Evolutionary conservation across 306 rosid genomes (phyloP).

Genomic region (Geum urbanum): DNA sequence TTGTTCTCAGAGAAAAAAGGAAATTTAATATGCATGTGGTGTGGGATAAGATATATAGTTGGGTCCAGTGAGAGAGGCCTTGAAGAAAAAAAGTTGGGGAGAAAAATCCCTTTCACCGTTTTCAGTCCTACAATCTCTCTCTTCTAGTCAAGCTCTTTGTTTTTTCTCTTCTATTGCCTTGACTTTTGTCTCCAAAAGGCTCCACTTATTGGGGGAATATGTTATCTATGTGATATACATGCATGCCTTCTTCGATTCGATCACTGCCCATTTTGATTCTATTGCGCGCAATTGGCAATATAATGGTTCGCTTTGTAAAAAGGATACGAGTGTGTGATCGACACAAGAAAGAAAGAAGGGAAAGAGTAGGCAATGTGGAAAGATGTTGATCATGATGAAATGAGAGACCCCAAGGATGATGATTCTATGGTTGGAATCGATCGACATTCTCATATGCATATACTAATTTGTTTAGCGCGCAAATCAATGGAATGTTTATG

Average conservation of each 20-base stretch:
- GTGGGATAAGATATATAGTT: conserved; percentile 28
- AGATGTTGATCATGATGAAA: not conserved
- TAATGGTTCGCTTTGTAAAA: conserved; percentile 23
- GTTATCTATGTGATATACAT: too few species aligned
- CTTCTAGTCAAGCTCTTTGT: conserved; percentile 6
- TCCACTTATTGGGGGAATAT: conserved; percentile 54
- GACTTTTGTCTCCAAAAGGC: conserved; percentile 45
- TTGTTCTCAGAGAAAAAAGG: conserved; percentile 17
- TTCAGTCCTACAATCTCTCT: conserved; percentile 31
- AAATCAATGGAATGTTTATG: too few species aligned
- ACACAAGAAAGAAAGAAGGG: conserved; percentile 8
- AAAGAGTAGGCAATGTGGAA: not conserved
- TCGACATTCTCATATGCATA: not conserved
- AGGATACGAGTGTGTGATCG: not conserved
- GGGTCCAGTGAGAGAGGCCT: conserved; percentile 28
- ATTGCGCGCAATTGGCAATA: conserved; percentile 14
- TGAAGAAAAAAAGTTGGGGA: conserved; percentile 27
- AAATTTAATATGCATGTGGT: conserved; percentile 32
- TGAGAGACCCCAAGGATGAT: conserved; percentile 2
- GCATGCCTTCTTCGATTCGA: too few species aligned
- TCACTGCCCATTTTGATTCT: conserved; percentile 21
- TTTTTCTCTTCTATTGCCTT: conserved; percentile 20
- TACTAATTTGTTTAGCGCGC: not conserved
- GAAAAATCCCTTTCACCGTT: conserved; percentile 32
- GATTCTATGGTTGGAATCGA: not conserved